Conservation (phyloP, 192 early-diverging fungal genomes). For the Cladochytrium replicatum region DNA sequence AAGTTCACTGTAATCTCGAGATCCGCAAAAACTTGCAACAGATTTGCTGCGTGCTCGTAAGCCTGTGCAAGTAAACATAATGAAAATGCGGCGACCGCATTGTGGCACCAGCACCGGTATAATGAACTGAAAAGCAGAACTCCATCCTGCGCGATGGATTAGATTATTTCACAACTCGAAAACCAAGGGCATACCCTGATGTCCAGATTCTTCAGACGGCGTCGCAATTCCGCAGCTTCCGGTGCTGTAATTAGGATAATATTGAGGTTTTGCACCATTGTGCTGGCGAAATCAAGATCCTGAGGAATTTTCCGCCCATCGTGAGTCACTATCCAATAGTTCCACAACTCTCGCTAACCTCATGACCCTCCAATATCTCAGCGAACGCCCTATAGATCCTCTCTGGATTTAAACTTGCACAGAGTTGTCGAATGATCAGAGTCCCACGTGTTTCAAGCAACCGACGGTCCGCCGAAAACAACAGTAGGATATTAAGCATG, state of each 20-base stretch:
- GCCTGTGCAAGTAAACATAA: constrained; percentile 94
- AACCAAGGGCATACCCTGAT: constrained; percentile 41
- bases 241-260: constrained; percentile 92
- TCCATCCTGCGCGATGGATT: constrained; percentile 51
- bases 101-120: constrained; percentile 95
- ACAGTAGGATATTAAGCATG: constrained; percentile 75
- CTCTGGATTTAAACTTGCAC: constrained; percentile 82
- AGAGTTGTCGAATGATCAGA: constrained; percentile 89
- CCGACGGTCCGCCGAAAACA: constrained; percentile 82
- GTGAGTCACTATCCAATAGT: neutral
- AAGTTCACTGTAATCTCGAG: constrained; percentile 90
- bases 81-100: constrained; percentile 85
- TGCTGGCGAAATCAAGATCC: constrained; percentile 89
- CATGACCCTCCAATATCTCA: constrained; percentile 75
- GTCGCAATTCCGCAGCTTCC: constrained; percentile 73
- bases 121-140: constrained; percentile 73
- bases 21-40: constrained; percentile 79
- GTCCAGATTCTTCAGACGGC: constrained; percentile 70
- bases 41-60: constrained; percentile 79
- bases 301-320: constrained; percentile 17
- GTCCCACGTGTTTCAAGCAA: constrained; percentile 83
- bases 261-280: constrained; percentile 97
- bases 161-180: neutral
- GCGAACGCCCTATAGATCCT: constrained; percentile 81
- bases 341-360: constrained; percentile 29